phyloP scores from a whole-genome alignment of 1,284 basidiomycete species.

The Tylopilus sp. region DNA sequence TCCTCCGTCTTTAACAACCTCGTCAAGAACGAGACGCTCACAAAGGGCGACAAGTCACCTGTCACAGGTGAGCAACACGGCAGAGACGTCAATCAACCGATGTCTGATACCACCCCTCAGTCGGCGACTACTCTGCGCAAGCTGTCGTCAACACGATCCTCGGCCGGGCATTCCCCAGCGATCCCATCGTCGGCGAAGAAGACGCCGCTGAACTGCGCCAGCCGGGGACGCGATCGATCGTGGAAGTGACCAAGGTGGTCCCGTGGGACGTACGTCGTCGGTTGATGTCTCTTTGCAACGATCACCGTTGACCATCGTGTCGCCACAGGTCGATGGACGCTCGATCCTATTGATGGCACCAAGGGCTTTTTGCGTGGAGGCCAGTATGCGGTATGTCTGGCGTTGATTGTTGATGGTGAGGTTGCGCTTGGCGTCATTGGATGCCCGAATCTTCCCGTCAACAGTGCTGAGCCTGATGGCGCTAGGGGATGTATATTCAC shows the following conservation, averaged over 20 bases:
- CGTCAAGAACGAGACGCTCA: conserved; percentile 88
- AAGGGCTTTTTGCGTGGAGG: conserved; percentile 76
- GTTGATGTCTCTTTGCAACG: conserved; percentile 1
- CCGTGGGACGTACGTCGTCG: conserved; percentile 74
- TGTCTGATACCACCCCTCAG: conserved; percentile 50
- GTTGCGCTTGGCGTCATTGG: conserved; percentile 94
- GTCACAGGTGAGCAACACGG: conserved; percentile 80
- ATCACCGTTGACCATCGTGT: conserved; percentile 4
- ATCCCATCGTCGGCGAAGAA: conserved; percentile 96
- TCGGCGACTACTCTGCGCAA: conserved; percentile 93
- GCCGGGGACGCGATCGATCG: conserved; percentile 86
- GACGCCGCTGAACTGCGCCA: conserved; percentile 85
- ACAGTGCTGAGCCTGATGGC: conserved; percentile 63
- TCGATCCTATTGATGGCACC: conserved; percentile 94
- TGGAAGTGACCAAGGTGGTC: conserved; percentile 86
- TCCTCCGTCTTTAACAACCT: conserved; percentile 59
- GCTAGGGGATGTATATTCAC: conserved; percentile 86
- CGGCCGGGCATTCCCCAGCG: conserved; percentile 80
- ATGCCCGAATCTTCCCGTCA: conserved; percentile 91
- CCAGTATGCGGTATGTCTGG: conserved; percentile 55
- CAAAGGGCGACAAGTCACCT: conserved; percentile 95
- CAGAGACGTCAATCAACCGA: neutral
- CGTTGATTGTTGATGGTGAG: conserved; percentile 87
- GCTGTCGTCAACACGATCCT: conserved; percentile 90
- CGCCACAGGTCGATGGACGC: conserved; percentile 83